Conservation (phyloP, 1,139 yeast species). For the Saccharomyces hybrid region DNA sequence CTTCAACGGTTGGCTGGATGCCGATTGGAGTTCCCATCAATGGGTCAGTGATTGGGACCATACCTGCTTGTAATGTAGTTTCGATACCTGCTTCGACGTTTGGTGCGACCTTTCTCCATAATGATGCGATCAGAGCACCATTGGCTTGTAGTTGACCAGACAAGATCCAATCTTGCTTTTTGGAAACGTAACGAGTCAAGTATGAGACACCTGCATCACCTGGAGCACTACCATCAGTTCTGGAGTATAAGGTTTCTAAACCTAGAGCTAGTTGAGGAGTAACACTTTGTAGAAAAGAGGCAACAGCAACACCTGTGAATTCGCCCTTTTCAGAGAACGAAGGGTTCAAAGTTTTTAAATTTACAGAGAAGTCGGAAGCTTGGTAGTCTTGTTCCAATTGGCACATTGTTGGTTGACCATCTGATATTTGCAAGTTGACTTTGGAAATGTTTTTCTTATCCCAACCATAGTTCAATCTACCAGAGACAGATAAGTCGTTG, state of each 20-base stretch:
- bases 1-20: constrained; percentile 77
- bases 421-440: constrained; percentile 80
- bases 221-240: constrained; percentile 66
- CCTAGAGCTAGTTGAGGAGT: constrained; percentile 83
- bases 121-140: constrained; percentile 82
- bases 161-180: constrained; percentile 72
- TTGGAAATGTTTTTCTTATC: constrained; percentile 70
- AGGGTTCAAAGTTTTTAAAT: constrained; percentile 89
- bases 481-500: constrained; percentile 76
- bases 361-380: constrained; percentile 80
- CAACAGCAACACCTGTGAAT: constrained; percentile 87
- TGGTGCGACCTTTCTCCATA: constrained; percentile 89
- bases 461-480: constrained; percentile 93
- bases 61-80: constrained; percentile 73
- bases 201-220: constrained; percentile 91
- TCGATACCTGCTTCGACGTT: constrained; percentile 96
- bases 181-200: constrained; percentile 82
- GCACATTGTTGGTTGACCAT: constrained; percentile 87
- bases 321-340: constrained; percentile 60
- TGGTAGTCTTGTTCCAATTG: constrained; percentile 95
- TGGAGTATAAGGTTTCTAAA: constrained; percentile 84
- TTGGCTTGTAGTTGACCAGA: constrained; percentile 92
- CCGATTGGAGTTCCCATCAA: constrained; percentile 78
- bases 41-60: constrained; percentile 74
- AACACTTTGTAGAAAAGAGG: constrained; percentile 81